A percentile compares a stretch with the other conserved stretches of the same genome.
phyloP scores from a whole-genome alignment of 352 stramenopile species.

The Halophytophthora batemanensis region DNA sequence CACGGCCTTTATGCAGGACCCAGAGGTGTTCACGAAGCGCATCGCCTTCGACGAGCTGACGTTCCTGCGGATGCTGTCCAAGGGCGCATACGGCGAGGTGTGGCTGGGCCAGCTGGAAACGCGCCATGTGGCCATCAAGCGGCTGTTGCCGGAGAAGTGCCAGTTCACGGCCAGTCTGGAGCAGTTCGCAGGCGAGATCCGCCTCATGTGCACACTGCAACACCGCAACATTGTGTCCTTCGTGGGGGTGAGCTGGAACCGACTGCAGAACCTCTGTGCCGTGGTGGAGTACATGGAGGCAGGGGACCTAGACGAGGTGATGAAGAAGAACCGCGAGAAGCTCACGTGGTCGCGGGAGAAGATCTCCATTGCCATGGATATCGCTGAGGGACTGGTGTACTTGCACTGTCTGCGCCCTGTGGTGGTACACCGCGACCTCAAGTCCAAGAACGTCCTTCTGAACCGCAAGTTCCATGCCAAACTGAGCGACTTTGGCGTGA shows the following conservation, averaged over 20 bases:
- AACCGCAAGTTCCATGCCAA: slow-evolving; percentile 63
- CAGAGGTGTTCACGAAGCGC: slow-evolving; percentile 43
- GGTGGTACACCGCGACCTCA: slow-evolving; percentile 81
- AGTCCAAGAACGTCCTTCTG: slow-evolving; percentile 78
- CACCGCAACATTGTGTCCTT: slow-evolving; percentile 86
- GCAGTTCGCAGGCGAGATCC: slow-evolving; percentile 82
- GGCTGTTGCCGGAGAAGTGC: slow-evolving; percentile 77
- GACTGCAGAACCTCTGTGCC: slow-evolving; percentile 60
- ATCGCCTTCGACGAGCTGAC: slow-evolving; percentile 75
- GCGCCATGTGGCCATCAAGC: slow-evolving; percentile 76
- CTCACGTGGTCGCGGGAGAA: slow-evolving; percentile 77
- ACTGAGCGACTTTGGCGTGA: slow-evolving; percentile 78
- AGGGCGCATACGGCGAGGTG: slow-evolving; percentile 85
- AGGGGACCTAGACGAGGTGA: slow-evolving; percentile 69
- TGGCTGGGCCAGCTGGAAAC: slow-evolving; percentile 83
- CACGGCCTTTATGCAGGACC: slow-evolving; percentile 48
- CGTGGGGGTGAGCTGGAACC: slow-evolving; percentile 73
- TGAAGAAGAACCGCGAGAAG: slow-evolving; percentile 63
- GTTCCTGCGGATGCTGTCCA: slow-evolving; percentile 81
- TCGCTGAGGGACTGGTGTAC: slow-evolving; percentile 70
- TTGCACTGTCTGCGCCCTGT: slow-evolving; percentile 68
- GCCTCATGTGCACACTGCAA: slow-evolving; percentile 79
- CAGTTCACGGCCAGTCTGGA: slow-evolving; percentile 84
- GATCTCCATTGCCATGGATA: slow-evolving; percentile 67
- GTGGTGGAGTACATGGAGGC: slow-evolving; percentile 85